Base-by-base conservation (phyloP, 1,284 basidiomycete species). In the Fomes fomentarius region DNA sequence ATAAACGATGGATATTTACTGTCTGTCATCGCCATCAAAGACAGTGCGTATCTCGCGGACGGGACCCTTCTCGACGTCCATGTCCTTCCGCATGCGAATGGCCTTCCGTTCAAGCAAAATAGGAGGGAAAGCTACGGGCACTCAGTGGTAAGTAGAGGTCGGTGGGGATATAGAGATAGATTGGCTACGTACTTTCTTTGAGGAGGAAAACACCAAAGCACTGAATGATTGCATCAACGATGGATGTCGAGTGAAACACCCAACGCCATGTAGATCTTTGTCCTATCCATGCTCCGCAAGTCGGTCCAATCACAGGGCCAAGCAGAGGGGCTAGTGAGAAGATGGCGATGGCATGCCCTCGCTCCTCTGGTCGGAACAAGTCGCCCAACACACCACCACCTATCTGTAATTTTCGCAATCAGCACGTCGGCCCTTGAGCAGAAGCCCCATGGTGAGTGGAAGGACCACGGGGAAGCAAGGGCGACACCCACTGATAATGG, bases 351-450 rank as follows among this genome's bases (percentile, higher is more conserved):
- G 78, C 78, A 44, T 74, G 67, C 0, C 80, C 80, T 47, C 79
- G 64, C 54, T 81, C 69, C 35, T 79, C 74, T 3, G 77, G 68
- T 4, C 66, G 58, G 69, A 75, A 84, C 21, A 80, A 63, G 61
- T 85, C 83, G 1, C 76, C 74, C 8, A 84, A 61, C 0, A 79
- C 74, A 22, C 80, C 82, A 28, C 81, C 80, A 54, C 75, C 70
- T 34, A 74, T 69, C 70, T 71, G 19, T 7, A 6, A 38, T 10
- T 26, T 10, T n/a, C 1, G 9, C 9, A 26, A 25, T 44, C 39
- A 37, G 38, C 11, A 1, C n/a, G 15, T 22, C 24, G 10, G 6
- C 17, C 9, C 15, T 31, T 15, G 10, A 11, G 9, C 19, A 8
- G 26, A 11, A 1, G 21, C 38, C 24, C 38, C 11, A 10, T 22